phyloP scores from a whole-genome alignment of 441 rosid species.

The Flueggea neowawraea region DNA sequence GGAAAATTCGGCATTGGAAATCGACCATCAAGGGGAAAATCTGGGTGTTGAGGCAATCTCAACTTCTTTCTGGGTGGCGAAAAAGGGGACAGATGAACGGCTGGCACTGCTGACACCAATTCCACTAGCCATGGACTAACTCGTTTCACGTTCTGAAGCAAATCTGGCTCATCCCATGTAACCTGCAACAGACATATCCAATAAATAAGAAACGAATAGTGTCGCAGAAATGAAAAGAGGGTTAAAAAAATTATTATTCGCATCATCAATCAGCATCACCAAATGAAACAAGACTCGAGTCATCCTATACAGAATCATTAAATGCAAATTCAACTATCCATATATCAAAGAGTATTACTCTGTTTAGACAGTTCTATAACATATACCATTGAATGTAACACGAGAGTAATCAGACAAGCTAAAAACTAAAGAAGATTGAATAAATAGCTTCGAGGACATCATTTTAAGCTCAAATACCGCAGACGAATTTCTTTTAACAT shows the following conservation, averaged over 20 bases:
- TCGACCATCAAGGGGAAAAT: constrained; percentile 54
- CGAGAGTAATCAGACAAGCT: too few species aligned
- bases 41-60: constrained; percentile 64
- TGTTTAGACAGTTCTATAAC: too few species aligned
- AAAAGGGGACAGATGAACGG: constrained; percentile 64
- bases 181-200: constrained; percentile 43
- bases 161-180: constrained; percentile 96
- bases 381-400: too few species aligned
- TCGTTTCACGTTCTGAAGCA: constrained; percentile 90
- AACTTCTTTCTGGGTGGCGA: constrained; percentile 81
- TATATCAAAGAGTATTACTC: too few species aligned
- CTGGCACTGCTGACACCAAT: constrained; percentile 71
- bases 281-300: too few species aligned
- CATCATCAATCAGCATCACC: background rate
- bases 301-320: too few species aligned
- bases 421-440: too few species aligned
- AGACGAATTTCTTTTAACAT: too few species aligned
- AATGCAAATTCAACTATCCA: too few species aligned
- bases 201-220: background rate
- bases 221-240: background rate
- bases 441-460: too few species aligned
- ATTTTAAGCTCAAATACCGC: too few species aligned
- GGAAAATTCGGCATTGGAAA: constrained; percentile 43
- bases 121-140: constrained; percentile 97
- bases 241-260: background rate